Percentiles rank a stretch among this genome's conserved stretches.
These are phyloP conservation scores for Fusarium setosum DNA, from an alignment of 2,329 filamentous ascomycete species.

Conservation along the genomic window DNA sequence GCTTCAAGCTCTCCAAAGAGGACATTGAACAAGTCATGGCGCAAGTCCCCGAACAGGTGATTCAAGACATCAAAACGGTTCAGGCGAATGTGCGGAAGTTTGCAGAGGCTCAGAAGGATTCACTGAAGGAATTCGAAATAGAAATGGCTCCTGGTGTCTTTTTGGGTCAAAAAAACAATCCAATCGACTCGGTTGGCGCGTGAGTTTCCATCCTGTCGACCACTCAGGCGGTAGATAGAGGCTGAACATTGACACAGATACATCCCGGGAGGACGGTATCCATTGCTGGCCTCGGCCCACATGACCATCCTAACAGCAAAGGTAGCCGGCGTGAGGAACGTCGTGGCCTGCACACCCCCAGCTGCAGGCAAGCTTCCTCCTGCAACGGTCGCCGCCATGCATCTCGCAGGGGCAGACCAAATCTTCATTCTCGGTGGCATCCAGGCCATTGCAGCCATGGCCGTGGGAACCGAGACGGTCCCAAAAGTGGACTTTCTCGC, in stretches of 20 bases:
- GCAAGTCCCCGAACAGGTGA: slow-evolving; percentile 55
- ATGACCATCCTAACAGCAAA: slow-evolving; percentile 33
- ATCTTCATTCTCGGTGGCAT: neutral
- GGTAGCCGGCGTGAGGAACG: slow-evolving; percentile 17
- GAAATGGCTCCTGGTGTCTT: slow-evolving; percentile 6
- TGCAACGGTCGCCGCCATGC: neutral
- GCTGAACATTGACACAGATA: neutral
- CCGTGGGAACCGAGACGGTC: neutral
- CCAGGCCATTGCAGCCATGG: neutral
- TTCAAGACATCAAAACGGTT: slow-evolving; percentile 46
- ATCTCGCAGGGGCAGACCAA: neutral
- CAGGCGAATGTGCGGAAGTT: slow-evolving; percentile 23
- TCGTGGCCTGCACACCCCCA: neutral
- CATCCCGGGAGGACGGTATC: slow-evolving; percentile 6
- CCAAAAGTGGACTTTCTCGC: neutral
- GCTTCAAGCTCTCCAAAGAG: slow-evolving; percentile 58
- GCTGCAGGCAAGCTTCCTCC: neutral
- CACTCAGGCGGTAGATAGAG: neutral
- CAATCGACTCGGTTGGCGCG: slow-evolving; percentile 3
- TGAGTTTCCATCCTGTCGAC: neutral
- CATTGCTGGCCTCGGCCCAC: slow-evolving; percentile 22
- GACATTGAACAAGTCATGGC: slow-evolving; percentile 58
- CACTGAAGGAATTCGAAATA: slow-evolving; percentile 11
- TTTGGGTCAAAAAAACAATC: slow-evolving; percentile 4
- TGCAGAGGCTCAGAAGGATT: slow-evolving; percentile 3